These are phyloP conservation scores for Fusarium continuum DNA, from an alignment of 2,329 filamentous ascomycete genomes.

Conservation along the genomic window DNA sequence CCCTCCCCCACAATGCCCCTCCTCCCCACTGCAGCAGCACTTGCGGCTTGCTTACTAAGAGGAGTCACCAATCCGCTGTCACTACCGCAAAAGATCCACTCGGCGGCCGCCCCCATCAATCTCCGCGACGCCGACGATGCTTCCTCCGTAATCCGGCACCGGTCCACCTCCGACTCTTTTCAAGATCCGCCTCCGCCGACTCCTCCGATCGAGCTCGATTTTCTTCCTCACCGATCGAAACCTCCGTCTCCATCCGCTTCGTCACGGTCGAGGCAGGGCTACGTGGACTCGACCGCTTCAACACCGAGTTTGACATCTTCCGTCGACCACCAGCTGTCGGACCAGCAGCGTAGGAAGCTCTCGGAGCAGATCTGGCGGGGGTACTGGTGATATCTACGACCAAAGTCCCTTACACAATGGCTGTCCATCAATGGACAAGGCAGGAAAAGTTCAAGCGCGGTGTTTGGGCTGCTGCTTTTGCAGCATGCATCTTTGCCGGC, in stretches of 20 bases:
- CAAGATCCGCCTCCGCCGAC: conserved; percentile 5
- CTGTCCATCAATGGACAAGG: conserved; percentile 40
- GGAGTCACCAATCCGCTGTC: not conserved
- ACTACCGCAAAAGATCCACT: conserved; percentile 18
- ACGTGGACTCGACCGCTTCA: not conserved
- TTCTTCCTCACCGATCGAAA: not conserved
- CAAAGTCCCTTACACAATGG: conserved; percentile 14
- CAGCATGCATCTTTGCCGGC: conserved; percentile 58
- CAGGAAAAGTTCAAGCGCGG: conserved; percentile 49
- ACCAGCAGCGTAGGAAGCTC: conserved; percentile 32
- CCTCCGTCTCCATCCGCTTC: not conserved
- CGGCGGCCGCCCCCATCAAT: conserved; percentile 9
- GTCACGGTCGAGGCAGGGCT: not conserved
- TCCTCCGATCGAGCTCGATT: conserved; percentile 21
- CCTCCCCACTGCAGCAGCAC: conserved; percentile 15
- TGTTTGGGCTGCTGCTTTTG: conserved; percentile 56
- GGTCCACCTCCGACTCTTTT: conserved; percentile 18
- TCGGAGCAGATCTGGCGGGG: conserved; percentile 42
- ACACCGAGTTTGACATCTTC: not conserved
- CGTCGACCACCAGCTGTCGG: conserved; percentile 18
- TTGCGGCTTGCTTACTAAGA: conserved; percentile 36
- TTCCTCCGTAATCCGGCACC: conserved; percentile 27
- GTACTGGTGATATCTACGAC: conserved; percentile 37
- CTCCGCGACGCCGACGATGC: conserved; percentile 19
- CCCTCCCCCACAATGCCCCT: conserved; percentile 23